Base-by-base conservation (phyloP, 2,329 filamentous ascomycete species). In the Stachybotrys chartarum region DNA sequence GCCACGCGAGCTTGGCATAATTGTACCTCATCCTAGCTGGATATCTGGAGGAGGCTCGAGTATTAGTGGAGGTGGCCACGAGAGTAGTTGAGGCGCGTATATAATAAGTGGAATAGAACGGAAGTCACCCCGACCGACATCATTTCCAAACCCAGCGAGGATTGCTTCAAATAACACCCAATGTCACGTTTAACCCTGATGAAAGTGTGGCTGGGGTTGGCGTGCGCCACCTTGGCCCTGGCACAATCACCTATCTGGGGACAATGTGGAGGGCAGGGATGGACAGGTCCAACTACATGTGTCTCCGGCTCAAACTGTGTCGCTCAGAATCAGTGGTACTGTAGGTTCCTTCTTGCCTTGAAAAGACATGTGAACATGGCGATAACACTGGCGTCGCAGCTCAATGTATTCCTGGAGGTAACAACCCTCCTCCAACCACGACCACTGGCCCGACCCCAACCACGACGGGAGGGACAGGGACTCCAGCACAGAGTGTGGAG, bases 251-350 rank as follows among this genome's bases (percentile, higher is more conserved):
- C 66, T 61, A 66, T 44, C 8, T 44, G 64, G 64, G 56, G 59
- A 18, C 77, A 78, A 56, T 79, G 77, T 46, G 77, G 76, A 55
- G 76, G 77, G 14, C 68, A 59, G 14, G 70, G 66, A 53, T 79
- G 68, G 67, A 63, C 58, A 16, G 77, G 76, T 24, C 60, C 73
- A 16, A 77, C 74, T 2, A 77, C 74, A 67, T 79, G 77, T 55
- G 60, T 55, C 5, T 69, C 68, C 17, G 75, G 74, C 53, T 70
- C 63, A 62, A 62, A 59, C 50, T 78, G 75, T 60, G 60, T 64
- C 49, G 58, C 60, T 45, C 57, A 59, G 54, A 73, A 73, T 57
- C 53, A 60, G 12, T 75, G 64, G 55, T 75, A 75, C 64, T 44
- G 39, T 44, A 44, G 16, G 39, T 10, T 10, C 39, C 16, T 44